Base-by-base conservation (phyloP, 2,329 filamentous ascomycete species). In the Lachnellula arida region DNA sequence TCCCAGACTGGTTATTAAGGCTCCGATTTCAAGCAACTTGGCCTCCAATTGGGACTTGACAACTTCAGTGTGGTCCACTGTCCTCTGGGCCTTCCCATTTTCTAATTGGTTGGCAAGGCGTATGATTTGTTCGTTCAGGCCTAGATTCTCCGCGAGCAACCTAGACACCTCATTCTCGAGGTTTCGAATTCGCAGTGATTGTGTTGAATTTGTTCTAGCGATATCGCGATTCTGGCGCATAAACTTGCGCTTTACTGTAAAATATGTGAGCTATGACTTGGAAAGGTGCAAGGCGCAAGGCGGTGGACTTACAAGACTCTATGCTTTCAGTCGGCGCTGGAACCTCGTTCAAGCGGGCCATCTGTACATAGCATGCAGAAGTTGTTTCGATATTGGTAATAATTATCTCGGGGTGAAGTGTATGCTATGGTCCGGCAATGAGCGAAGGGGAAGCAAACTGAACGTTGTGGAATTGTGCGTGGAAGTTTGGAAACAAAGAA, bases 201-300 rank as follows among this genome's bases (percentile, higher is more conserved):
- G 88, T 50, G 81, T 80, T 23, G 89, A 90, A 73, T 95, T 94
- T 65, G 81, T 83, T 69, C 86, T 85, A 60, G 89, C 89, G 61
- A 94, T 87, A 67, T 94, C 89, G 72, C 88, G 82, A 70, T 95
- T 95, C 70, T 94, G 90, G 53, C 89, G 82, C 66, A 92, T 77
- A 68, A 92, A 90, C 69, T 87, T 86, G 67, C 87, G 82, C 70
- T 89, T 88, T 57, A 93, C 88, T 92, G 65, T 50, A 54, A 44
- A 22, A 35, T 47, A 43, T 51, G 28, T 61, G n/a, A 61, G 53
- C 48, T 22, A 34, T n/a, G 23, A 25, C 17, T 28, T 7, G 19
- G 8, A 19, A n/a, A 14, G 40, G 35, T 22, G 11, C 42, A 23
- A 12, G 17, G n/a, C n/a, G 14, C 42, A 23, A 9, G 17, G n/a